These are phyloP conservation scores for Colletotrichum viniferum DNA, from an alignment of 2,329 filamentous ascomycete species.

Conservation along the genomic window DNA sequence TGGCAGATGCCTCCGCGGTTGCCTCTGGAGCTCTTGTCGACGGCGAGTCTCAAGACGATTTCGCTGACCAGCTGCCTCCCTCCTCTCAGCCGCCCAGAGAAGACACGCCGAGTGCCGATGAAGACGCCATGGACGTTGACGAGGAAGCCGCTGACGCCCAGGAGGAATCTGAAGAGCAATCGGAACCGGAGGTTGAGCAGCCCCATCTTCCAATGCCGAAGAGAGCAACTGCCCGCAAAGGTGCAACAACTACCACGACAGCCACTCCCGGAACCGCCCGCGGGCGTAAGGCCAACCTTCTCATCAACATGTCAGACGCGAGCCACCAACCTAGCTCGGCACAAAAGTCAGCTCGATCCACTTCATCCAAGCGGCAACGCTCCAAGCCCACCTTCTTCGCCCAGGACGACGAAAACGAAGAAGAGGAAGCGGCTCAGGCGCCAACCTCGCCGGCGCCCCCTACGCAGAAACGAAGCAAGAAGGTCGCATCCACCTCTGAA, in stretches of 20 bases:
- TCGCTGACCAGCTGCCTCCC: conserved; percentile 3
- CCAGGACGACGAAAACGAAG: conserved; percentile 26
- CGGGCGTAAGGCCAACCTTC: background rate
- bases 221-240: conserved; percentile 29
- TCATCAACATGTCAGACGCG: conserved; percentile 20
- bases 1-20: background rate
- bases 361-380: conserved; percentile 38
- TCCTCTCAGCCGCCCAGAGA: conserved; percentile 12
- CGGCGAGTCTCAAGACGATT: background rate
- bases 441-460: background rate
- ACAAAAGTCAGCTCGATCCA: conserved; percentile 31
- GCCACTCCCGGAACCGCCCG: background rate
- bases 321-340: conserved; percentile 10
- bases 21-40: background rate
- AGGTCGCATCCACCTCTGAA: background rate
- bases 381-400: conserved; percentile 52
- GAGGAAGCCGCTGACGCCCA: background rate
- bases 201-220: background rate
- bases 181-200: background rate
- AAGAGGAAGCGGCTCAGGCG: background rate
- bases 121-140: conserved; percentile 30
- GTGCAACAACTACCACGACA: conserved; percentile 36
- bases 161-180: background rate
- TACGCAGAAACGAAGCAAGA: background rate
- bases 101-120: background rate